Evolutionary conservation across 768 basidiomycete genomes (phyloP).

Genomic region (Lepiota brunneoincarnata): DNA sequence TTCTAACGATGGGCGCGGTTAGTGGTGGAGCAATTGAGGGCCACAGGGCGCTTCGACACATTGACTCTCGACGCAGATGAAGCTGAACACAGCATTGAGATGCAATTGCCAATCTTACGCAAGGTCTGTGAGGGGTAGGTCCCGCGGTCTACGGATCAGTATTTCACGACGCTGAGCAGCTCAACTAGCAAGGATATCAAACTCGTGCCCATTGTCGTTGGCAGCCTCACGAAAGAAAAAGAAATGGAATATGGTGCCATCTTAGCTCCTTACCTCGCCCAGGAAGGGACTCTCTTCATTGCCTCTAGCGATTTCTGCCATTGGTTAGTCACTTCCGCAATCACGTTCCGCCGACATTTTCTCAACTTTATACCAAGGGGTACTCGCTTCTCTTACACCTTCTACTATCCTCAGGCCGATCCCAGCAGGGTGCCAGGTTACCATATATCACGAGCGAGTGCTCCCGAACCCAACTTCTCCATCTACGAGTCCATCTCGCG

Average conservation of each 20-base stretch:
- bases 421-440: slow-evolving; percentile 43
- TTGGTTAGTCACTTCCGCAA: slow-evolving; percentile 55
- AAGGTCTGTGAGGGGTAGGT: slow-evolving; percentile 79
- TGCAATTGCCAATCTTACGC: slow-evolving; percentile 92
- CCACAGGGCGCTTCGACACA: slow-evolving; percentile 65
- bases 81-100: slow-evolving; percentile 96
- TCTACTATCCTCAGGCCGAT: slow-evolving; percentile 71
- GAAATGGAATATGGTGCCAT: slow-evolving; percentile 67
- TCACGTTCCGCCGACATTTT: background rate
- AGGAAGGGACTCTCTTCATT: slow-evolving; percentile 81
- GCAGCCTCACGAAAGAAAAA: slow-evolving; percentile 57
- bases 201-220: slow-evolving; percentile 90
- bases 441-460: slow-evolving; percentile 44
- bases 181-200: slow-evolving; percentile 61
- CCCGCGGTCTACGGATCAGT: background rate
- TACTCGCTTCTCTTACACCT: slow-evolving; percentile 80
- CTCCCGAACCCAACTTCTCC: slow-evolving; percentile 48
- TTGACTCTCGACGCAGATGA: slow-evolving; percentile 75
- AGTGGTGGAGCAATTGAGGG: slow-evolving; percentile 68
- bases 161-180: background rate
- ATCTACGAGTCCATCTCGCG: slow-evolving; percentile 82
- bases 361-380: slow-evolving; percentile 51
- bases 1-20: slow-evolving; percentile 8
- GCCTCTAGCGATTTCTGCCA: slow-evolving; percentile 98
- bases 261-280: slow-evolving; percentile 76